Evolutionary conservation across 2,329 filamentous ascomycete species (phyloP).

Genomic region (Trichoderma sp.): DNA sequence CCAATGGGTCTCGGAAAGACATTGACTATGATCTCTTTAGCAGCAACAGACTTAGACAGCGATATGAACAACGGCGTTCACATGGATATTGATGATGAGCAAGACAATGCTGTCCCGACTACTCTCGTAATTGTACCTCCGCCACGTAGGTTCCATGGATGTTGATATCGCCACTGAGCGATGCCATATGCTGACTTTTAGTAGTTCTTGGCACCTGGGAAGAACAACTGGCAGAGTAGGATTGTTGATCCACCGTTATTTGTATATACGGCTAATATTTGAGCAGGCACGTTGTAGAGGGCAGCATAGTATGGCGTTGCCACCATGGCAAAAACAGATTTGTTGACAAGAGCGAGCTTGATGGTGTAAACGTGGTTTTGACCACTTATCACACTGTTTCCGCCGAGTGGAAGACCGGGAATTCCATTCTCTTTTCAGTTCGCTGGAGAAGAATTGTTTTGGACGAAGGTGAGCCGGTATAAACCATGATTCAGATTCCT

Average conservation of each 20-base stretch:
- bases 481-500: accelerated
- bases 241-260: not conserved
- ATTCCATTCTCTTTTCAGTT: not conserved
- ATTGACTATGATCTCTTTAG: conserved; percentile 41
- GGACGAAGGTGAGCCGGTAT: not conserved
- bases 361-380: not conserved
- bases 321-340: not conserved
- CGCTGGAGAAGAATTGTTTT: not conserved
- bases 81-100: not conserved
- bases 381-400: not conserved
- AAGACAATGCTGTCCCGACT: not conserved
- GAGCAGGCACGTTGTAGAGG: not conserved
- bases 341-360: not conserved
- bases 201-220: not conserved
- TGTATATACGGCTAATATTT: not conserved
- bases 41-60: not conserved
- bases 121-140: not conserved
- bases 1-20: conserved; percentile 48
- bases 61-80: not conserved
- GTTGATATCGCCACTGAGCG: not conserved
- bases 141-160: not conserved
- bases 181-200: not conserved
- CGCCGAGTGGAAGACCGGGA: not conserved
- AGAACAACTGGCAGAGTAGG: not conserved
- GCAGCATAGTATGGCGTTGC: not conserved